Evolutionary conservation across 176 grass and related monocot species (phyloP).

Genomic region (Echinochloa phyllopogon): DNA sequence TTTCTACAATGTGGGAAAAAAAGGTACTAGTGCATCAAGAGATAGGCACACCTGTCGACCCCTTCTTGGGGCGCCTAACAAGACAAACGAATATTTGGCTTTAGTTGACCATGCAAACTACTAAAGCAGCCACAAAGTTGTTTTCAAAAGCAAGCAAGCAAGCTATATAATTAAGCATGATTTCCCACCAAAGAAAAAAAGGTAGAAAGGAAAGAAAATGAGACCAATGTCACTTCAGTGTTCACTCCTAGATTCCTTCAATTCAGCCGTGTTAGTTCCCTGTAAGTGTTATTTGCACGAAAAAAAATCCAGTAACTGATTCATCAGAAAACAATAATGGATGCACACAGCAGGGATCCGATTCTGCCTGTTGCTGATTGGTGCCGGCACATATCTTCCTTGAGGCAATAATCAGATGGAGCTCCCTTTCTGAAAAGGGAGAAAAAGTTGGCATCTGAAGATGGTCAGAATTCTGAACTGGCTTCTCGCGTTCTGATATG

Average conservation of each 20-base stretch:
- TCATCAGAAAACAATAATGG: not conserved
- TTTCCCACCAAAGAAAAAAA: not conserved
- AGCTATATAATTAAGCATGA: not conserved
- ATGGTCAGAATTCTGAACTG: not conserved
- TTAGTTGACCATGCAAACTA: constrained; percentile 38
- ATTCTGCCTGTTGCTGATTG: not conserved
- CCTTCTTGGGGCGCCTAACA: constrained; percentile 27
- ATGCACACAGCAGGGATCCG: not conserved
- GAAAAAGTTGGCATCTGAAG: not conserved
- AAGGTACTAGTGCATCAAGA: not conserved
- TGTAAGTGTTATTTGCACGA: not conserved
- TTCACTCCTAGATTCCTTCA: constrained; percentile 32
- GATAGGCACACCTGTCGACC: constrained; percentile 33
- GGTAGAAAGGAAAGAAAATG: not conserved
- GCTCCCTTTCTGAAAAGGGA: not conserved
- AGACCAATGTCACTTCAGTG: not conserved
- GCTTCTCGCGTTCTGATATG: not conserved
- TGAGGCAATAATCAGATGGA: not conserved
- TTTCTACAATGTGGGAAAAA: constrained; percentile 8
- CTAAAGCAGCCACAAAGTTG: not conserved
- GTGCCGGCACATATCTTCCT: not conserved
- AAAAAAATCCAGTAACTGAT: not conserved
- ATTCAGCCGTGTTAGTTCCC: not conserved
- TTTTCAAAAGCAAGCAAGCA: not conserved
- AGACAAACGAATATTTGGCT: constrained; percentile 29